phyloP scores from a whole-genome alignment of 805 yeast species.

The Schwanniomyces pseudopolymorphus region DNA sequence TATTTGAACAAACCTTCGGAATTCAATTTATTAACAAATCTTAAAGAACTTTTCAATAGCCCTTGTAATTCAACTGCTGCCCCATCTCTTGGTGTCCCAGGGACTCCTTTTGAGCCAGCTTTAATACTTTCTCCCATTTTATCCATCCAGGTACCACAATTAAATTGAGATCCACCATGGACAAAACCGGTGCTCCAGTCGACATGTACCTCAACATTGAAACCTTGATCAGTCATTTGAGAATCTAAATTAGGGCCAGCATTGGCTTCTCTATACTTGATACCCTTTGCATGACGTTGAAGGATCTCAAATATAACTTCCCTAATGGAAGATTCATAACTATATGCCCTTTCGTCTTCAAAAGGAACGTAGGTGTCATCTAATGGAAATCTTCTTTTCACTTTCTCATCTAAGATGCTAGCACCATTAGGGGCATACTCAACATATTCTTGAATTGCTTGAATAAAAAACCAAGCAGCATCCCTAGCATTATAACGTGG shows the following conservation, averaged over 20 bases:
- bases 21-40: constrained; percentile 70
- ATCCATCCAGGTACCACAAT: constrained; percentile 99
- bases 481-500: constrained; percentile 96
- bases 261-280: constrained; percentile 87
- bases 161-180: constrained; percentile 87
- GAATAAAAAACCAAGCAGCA: constrained; percentile 93
- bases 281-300: constrained; percentile 85
- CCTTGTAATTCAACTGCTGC: constrained; percentile 94
- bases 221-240: constrained; percentile 92
- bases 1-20: constrained; percentile 56
- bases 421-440: constrained; percentile 66
- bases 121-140: constrained; percentile 93
- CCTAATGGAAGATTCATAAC: constrained; percentile 63
- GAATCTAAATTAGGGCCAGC: constrained; percentile 88
- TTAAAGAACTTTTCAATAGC: constrained; percentile 73
- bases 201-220: constrained; percentile 74
- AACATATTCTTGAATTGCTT: constrained; percentile 84
- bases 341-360: constrained; percentile 74
- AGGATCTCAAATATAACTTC: constrained; percentile 83
- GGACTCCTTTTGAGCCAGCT: constrained; percentile 86
- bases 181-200: constrained; percentile 90
- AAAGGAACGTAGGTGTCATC: constrained; percentile 75
- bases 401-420: constrained; percentile 64
- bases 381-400: constrained; percentile 81
- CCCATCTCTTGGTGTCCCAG: constrained; percentile 98